Evolutionary conservation across 225 moss, liverwort and hornwort genomes (phyloP), one percentile per base, ranked within the genome.

Genomic region (Thuidium tamariscinum): DNA sequence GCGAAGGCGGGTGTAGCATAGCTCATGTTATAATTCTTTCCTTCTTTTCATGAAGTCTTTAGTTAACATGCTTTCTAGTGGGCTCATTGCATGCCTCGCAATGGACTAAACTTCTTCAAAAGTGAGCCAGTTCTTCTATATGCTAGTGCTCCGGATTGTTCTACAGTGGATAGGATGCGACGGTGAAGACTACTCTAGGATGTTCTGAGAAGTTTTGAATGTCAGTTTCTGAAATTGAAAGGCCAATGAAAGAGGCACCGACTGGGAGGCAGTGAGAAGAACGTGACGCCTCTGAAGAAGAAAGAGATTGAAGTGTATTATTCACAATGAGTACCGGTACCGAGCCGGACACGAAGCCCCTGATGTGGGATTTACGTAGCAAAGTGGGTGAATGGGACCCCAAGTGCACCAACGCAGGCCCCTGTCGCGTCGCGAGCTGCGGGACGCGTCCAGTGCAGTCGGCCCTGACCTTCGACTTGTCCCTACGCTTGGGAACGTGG

Each of bases 341-440:
- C 7, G 88, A 83, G 27, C 9, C 57, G 55, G 89, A 86, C 54
- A 27, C 20, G 30, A 88, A 86, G 79, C 72, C 88, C 36, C 8
- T 90, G 60, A 83, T 85, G 77, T 91, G 91, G 91, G 87, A 89
- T 66, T 16, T 87, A 5, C 88, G 87, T 3, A 84, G 73, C 66
- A 89, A 91, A 83, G 87, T 93, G 44, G 90, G 90, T 34, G 89
- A 90, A 74, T 88, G 91, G 90, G 90, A 91, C 34, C 91, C 86
- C 27, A 91, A 90, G 75, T 93, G 93, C 88, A 91, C 87, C n/a
- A 71, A 80, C 39, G 91, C 91, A 46, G 89, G 93, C 22, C 90
- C 93, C 11, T 93, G 92, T 65, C 79, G 80, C 29, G 90, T 93
- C n/a, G 87, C 84, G 18, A 65, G 88, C 59, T 89, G 85, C 27